Percentiles rank a stretch among this genome's conserved stretches.
Evolutionary conservation across 2,329 filamentous ascomycete genomes (phyloP).

Genomic region (Hypoxylon rubiginosum): DNA sequence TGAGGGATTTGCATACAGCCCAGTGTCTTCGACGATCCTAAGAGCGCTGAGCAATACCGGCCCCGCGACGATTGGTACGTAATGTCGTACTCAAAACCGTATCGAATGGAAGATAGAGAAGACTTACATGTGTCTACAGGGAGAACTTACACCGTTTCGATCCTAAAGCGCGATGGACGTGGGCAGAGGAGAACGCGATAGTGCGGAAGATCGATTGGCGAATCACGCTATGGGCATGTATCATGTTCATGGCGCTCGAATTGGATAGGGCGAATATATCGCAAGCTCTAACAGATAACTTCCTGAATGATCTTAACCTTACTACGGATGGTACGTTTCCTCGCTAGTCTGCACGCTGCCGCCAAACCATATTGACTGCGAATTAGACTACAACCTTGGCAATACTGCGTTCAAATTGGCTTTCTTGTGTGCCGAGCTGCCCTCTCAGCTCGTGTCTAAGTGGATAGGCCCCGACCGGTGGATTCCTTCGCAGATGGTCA

Average conservation of each 20-base stretch:
- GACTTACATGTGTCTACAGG: constrained; percentile 34
- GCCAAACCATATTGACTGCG: constrained; percentile 1
- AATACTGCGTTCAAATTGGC: constrained; percentile 66
- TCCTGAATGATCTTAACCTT: constrained; percentile 57
- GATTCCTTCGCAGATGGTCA: constrained; percentile 43
- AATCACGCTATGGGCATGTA: constrained; percentile 62
- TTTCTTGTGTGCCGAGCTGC: constrained; percentile 69
- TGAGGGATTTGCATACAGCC: constrained; percentile 49
- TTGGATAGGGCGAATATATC: constrained; percentile 61
- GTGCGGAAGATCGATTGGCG: constrained; percentile 50
- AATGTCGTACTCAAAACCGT: not conserved
- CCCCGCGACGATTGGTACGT: constrained; percentile 42
- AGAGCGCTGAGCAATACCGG: constrained; percentile 55
- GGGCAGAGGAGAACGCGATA: constrained; percentile 51
- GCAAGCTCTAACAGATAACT: constrained; percentile 63
- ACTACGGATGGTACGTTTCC: constrained; percentile 57
- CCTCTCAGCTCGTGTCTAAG: constrained; percentile 70
- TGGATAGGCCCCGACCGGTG: constrained; percentile 51
- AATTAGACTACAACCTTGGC: constrained; percentile 63
- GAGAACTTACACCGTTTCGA: constrained; percentile 53
- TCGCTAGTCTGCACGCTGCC: too few species aligned
- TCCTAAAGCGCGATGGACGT: constrained; percentile 51
- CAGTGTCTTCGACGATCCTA: constrained; percentile 59
- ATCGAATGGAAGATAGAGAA: not conserved
- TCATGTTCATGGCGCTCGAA: constrained; percentile 65